Conservation (phyloP, 768 basidiomycete genomes). For the Holtermanniella nyarrowii region DNA sequence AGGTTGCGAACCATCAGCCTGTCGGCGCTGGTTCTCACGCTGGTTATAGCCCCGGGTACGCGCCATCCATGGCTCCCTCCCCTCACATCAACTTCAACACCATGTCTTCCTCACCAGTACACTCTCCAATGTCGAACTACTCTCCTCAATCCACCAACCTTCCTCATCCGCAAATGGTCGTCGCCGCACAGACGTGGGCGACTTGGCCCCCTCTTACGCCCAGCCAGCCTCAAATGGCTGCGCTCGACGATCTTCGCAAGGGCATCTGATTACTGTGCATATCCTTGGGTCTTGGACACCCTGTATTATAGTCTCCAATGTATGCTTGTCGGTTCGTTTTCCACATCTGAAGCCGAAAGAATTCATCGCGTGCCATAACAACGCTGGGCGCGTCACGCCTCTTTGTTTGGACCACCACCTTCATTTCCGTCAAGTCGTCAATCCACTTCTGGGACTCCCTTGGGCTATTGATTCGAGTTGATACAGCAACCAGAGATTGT, state of each 20-base stretch:
- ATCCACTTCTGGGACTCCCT: no score
- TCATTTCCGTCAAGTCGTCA: no score
- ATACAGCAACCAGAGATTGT: no score
- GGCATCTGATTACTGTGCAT: not conserved
- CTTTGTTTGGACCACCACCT: not conserved
- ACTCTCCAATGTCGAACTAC: not conserved
- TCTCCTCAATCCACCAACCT: no score
- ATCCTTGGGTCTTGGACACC: no score
- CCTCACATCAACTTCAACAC: not conserved
- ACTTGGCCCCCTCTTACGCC: not conserved
- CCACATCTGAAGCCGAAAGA: no score
- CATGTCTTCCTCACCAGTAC: not conserved
- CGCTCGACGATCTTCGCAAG: not conserved
- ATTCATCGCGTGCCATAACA: no score
- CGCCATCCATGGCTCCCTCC: not conserved
- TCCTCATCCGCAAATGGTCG: no score
- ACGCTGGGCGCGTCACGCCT: not conserved
- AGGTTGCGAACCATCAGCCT: not conserved
- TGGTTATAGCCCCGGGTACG: not conserved
- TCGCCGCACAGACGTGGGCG: not conserved
- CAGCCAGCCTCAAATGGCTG: not conserved
- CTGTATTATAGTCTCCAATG: not conserved
- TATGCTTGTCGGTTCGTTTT: no score
- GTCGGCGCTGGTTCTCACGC: not conserved
- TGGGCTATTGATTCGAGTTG: no score